phyloP scores from a whole-genome alignment of 179 eudicot species.

The Drosera spatulata region DNA sequence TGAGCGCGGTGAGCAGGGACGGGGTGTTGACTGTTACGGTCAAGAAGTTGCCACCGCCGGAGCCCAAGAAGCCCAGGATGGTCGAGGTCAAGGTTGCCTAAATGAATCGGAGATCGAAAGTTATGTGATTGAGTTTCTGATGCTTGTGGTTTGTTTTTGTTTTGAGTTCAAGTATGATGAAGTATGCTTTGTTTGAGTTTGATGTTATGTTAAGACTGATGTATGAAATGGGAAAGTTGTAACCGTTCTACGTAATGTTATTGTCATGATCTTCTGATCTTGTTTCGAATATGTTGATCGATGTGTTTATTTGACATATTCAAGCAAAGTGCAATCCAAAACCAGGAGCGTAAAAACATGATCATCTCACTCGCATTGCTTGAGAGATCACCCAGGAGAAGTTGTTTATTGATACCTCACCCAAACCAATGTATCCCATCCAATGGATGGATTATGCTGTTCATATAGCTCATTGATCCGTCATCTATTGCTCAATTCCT shows the following conservation, averaged over 20 bases:
- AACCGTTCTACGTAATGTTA: background rate
- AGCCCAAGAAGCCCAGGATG: conserved; percentile 31
- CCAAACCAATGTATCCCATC: too few species aligned
- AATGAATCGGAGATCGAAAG: background rate
- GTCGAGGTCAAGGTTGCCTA: conserved; percentile 20
- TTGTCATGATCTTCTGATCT: background rate
- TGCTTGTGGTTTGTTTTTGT: background rate
- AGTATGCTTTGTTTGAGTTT: background rate
- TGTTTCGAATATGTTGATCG: background rate
- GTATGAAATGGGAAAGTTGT: background rate
- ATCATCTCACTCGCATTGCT: conserved; percentile 22
- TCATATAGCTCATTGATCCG: too few species aligned
- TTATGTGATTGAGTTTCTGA: background rate
- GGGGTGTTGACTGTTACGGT: conserved; percentile 32
- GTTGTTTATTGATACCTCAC: too few species aligned
- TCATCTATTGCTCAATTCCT: too few species aligned
- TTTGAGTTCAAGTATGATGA: background rate
- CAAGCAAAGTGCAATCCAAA: background rate
- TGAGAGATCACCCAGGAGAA: too few species aligned
- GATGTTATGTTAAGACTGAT: background rate
- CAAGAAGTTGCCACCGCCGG: conserved; percentile 26
- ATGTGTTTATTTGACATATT: background rate
- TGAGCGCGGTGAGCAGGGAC: conserved; percentile 24
- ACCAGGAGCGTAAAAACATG: conserved; percentile 15
- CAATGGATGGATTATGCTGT: too few species aligned